Evolutionary conservation across 2,329 filamentous ascomycete species (phyloP), one percentile per base, ranked within the genome.

Genomic region (Fusarium clavum): DNA sequence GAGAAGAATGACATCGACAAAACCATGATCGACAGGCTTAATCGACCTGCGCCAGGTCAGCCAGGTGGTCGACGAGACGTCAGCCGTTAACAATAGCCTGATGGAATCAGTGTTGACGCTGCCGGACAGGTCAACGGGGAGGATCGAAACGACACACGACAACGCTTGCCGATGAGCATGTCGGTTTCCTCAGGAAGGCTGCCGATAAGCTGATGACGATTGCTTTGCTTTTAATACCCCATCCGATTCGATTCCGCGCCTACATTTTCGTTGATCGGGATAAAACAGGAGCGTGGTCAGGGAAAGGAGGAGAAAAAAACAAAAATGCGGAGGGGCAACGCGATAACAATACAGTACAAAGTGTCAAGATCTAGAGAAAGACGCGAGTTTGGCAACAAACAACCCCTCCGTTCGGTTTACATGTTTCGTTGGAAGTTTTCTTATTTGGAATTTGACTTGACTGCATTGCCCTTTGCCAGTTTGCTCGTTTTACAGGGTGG

Each of bases 1-100:
- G 85, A 84, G 29, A 82, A 82, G 71, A 84, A 81, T 70, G 86
- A 88, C 60, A 87, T 88, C 61, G 87, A 88, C 71, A 81, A 82
- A 70, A 83, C 79, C 63, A 88, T 88, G 87, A 80, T 88, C 59
- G 82, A 83, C 41, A 82, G 84, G 40, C 75, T 88, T 54, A 85
- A 87, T 67, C 79, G 83, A 48, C 73, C 78, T 34, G 48, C 20
- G 25, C 70, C 62, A 45, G 60, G 63, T 56, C 64, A 58, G 45
- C 65, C 57, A 64, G 67, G 25, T 25, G 58, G 53, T 56, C 69
- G 69, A 56, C 54, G 67, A 61, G 71, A 73, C 46, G 61, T 51
- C 45, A 73, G 71, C 52, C 71, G 67, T 70, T 74, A 45, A 72
- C 47, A 53, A 72, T 47, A 56, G 56, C 52, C 57, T 34, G 27